Evolutionary conservation across 2,329 filamentous ascomycete species (phyloP).

Genomic region (Fusarium agapanthi): DNA sequence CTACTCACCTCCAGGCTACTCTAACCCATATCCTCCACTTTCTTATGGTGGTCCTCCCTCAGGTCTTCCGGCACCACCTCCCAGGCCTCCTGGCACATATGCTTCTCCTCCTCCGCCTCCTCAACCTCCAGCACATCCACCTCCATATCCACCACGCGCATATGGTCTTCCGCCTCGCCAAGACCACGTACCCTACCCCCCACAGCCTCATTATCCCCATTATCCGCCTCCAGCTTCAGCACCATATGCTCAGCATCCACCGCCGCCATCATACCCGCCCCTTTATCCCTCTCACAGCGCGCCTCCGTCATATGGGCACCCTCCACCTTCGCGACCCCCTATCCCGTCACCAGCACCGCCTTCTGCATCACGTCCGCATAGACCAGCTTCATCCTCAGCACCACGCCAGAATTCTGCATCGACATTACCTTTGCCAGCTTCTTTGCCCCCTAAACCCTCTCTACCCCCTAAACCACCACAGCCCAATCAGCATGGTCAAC

Average conservation of each 20-base stretch:
- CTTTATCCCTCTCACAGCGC: constrained; percentile 33
- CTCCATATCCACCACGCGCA: constrained; percentile 33
- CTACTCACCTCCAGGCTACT: constrained; percentile 40
- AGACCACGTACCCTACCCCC: constrained; percentile 30
- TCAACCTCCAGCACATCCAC: constrained; percentile 21
- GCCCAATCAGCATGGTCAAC: constrained; percentile 20
- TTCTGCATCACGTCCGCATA: constrained; percentile 14
- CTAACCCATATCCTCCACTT: constrained; percentile 40
- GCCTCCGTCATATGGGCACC: constrained; percentile 29
- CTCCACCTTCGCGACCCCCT: constrained; percentile 22
- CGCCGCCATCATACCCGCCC: constrained; percentile 29
- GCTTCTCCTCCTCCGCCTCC: constrained; percentile 21
- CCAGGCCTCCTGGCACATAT: constrained; percentile 31
- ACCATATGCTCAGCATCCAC: constrained; percentile 32
- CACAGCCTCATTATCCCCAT: constrained; percentile 31
- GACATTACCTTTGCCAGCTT: constrained; percentile 34
- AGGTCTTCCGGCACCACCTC: constrained; percentile 35
- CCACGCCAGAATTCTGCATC: constrained; percentile 29
- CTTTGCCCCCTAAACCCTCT: constrained; percentile 47
- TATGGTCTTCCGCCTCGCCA: constrained; percentile 31
- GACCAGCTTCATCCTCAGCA: constrained; percentile 21
- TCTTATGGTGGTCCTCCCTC: constrained; percentile 31
- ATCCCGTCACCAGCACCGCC: constrained; percentile 26
- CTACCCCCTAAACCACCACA: constrained; percentile 45
- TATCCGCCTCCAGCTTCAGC: constrained; percentile 31